Evolutionary conservation across 768 basidiomycete species (phyloP).

Genomic region (Xerocomellus chrysenteron): DNA sequence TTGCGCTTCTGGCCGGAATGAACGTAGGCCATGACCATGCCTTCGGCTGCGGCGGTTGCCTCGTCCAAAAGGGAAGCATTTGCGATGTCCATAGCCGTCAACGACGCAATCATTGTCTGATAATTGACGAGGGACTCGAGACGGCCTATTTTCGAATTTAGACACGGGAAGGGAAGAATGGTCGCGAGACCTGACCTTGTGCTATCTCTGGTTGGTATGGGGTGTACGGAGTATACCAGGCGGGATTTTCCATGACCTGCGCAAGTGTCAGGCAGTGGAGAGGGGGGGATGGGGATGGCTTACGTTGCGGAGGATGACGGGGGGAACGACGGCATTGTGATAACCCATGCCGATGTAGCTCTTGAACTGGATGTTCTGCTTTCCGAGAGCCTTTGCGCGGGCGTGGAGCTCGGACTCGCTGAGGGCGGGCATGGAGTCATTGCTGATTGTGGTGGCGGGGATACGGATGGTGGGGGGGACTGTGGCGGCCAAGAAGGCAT

Average conservation of each 20-base stretch:
- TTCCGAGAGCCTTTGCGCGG: constrained; percentile 75
- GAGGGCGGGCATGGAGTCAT: constrained; percentile 67
- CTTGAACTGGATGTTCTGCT: constrained; percentile 77
- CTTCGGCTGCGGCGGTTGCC: constrained; percentile 92
- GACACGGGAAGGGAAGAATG: background rate
- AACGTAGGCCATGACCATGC: constrained; percentile 92
- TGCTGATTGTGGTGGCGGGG: constrained; percentile 54
- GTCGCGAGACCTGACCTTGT: constrained; percentile 64
- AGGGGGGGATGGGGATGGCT: constrained; percentile 20
- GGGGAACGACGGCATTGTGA: constrained; percentile 92
- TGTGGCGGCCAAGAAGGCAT: constrained; percentile 79
- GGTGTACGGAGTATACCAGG: constrained; percentile 97
- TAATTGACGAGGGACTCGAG: constrained; percentile 96
- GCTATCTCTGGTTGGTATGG: constrained; percentile 97
- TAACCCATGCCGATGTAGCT: constrained; percentile 99
- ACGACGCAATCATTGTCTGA: constrained; percentile 93
- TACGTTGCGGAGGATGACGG: constrained; percentile 91
- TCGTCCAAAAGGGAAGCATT: constrained; percentile 96
- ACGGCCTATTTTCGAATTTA: constrained; percentile 58
- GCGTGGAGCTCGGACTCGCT: constrained; percentile 84
- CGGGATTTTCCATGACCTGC: constrained; percentile 90
- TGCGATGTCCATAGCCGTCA: constrained; percentile 93
- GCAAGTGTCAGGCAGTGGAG: constrained; percentile 1
- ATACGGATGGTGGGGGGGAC: constrained; percentile 84
- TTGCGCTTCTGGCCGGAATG: constrained; percentile 67